These are phyloP conservation scores for Anthracocystis setariae DNA, from an alignment of 1,284 basidiomycete genomes.

Conservation along the genomic window DNA sequence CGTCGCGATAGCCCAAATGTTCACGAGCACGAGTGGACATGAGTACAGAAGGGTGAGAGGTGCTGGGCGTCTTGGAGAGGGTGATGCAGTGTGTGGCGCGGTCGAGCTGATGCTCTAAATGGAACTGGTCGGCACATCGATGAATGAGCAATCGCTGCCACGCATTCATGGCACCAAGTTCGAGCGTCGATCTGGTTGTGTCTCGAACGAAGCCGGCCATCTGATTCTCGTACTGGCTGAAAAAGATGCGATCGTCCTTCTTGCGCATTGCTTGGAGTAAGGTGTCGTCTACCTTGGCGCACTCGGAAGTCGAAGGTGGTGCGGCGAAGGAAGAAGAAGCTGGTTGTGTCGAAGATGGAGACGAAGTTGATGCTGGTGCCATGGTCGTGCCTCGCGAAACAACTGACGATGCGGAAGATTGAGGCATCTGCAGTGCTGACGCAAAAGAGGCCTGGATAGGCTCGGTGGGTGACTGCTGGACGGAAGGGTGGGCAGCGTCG, in stretches of 20 bases:
- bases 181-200: conserved; percentile 15
- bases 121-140: conserved; percentile 53
- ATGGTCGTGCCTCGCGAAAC: conserved; percentile 1
- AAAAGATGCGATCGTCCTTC: conserved; percentile 53
- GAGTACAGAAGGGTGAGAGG: conserved; percentile 25
- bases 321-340: neutral
- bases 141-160: conserved; percentile 57
- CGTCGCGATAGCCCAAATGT: conserved; percentile 14
- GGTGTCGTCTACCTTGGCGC: conserved; percentile 36
- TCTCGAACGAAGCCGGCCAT: conserved; percentile 45
- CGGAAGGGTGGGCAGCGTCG: neutral
- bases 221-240: conserved; percentile 52
- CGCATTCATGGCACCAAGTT: conserved; percentile 58
- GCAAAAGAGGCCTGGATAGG: conserved; percentile 21
- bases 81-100: conserved; percentile 49
- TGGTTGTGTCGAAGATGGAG: neutral
- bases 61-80: conserved; percentile 31
- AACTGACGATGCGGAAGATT: neutral
- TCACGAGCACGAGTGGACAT: conserved; percentile 35
- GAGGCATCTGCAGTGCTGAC: conserved; percentile 22
- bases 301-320: neutral
- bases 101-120: conserved; percentile 43
- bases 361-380: neutral
- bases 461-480: neutral
- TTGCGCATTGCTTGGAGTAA: conserved; percentile 52